Percentiles rank a stretch among this genome's conserved stretches.
Evolutionary conservation across 768 basidiomycete genomes (phyloP).

Genomic region (Austroboletus festivus): DNA sequence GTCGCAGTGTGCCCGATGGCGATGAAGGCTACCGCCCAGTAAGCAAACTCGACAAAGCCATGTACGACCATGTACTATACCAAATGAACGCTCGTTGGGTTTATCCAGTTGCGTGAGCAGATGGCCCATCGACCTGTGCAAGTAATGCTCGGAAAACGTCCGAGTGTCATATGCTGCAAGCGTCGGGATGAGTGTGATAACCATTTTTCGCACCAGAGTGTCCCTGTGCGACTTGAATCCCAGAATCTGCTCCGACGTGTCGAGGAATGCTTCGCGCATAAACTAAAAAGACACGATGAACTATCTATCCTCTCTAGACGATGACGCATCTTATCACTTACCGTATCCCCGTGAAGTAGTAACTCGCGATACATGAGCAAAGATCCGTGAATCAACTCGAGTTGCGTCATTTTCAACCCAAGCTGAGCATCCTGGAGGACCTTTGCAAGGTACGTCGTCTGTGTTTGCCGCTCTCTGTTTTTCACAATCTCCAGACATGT

Average conservation of each 20-base stretch:
- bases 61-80: slow-evolving; percentile 50
- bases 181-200: slow-evolving; percentile 93
- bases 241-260: slow-evolving; percentile 87
- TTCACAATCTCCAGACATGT: slow-evolving; percentile 88
- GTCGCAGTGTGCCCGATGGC: slow-evolving; percentile 95
- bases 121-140: slow-evolving; percentile 93
- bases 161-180: slow-evolving; percentile 93
- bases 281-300: too few species aligned
- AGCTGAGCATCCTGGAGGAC: slow-evolving; percentile 87
- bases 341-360: slow-evolving; percentile 91
- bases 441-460: slow-evolving; percentile 65
- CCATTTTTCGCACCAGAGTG: slow-evolving; percentile 84
- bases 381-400: slow-evolving; percentile 91
- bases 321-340: slow-evolving; percentile 37
- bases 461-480: slow-evolving; percentile 63
- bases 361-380: slow-evolving; percentile 89
- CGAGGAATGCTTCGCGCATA: slow-evolving; percentile 83
- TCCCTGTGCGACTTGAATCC: slow-evolving; percentile 88
- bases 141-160: slow-evolving; percentile 85
- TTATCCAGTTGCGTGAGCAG: slow-evolving; percentile 86
- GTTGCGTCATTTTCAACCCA: slow-evolving; percentile 73
- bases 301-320: too few species aligned
- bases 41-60: neutral
- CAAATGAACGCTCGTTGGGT: slow-evolving; percentile 82
- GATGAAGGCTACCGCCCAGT: slow-evolving; percentile 66